These are phyloP conservation scores for Boletus holoroseus DNA, from an alignment of 1,284 basidiomycete species.

Conservation along the genomic window DNA sequence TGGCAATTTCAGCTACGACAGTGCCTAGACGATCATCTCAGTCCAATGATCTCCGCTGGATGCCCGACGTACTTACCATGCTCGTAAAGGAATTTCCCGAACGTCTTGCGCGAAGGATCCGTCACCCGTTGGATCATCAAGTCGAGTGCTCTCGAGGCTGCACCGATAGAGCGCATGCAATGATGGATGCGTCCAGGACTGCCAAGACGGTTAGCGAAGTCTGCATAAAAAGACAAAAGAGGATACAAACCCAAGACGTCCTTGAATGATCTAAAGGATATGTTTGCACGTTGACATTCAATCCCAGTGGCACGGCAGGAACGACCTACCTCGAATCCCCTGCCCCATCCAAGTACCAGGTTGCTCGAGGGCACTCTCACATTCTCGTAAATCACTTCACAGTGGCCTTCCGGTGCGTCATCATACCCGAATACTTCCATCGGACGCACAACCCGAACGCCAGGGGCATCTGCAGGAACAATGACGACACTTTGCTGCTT, in stretches of 20 bases:
- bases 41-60: neutral
- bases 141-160: conserved; percentile 81
- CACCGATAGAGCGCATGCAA: conserved; percentile 95
- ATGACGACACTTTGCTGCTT: conserved; percentile 91
- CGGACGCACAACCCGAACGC: conserved; percentile 84
- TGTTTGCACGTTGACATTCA: neutral
- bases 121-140: conserved; percentile 89
- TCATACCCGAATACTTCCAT: conserved; percentile 95
- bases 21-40: conserved; percentile 51
- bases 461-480: conserved; percentile 82
- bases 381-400: conserved; percentile 91
- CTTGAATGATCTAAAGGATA: conserved; percentile 80
- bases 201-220: conserved; percentile 9
- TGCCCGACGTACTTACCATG: conserved; percentile 57
- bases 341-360: conserved; percentile 88
- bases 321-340: conserved; percentile 73
- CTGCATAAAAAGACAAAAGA: neutral
- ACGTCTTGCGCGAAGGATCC: conserved; percentile 85
- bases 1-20: conserved; percentile 85
- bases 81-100: conserved; percentile 86
- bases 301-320: neutral
- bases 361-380: conserved; percentile 84
- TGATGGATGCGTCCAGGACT: conserved; percentile 96
- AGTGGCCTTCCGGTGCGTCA: conserved; percentile 94
- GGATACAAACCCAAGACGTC: conserved; percentile 76